Percentiles rank a stretch among this genome's conserved stretches.
Evolutionary conservation across 306 rosid genomes (phyloP).

Genomic region (Purshia tridentata): DNA sequence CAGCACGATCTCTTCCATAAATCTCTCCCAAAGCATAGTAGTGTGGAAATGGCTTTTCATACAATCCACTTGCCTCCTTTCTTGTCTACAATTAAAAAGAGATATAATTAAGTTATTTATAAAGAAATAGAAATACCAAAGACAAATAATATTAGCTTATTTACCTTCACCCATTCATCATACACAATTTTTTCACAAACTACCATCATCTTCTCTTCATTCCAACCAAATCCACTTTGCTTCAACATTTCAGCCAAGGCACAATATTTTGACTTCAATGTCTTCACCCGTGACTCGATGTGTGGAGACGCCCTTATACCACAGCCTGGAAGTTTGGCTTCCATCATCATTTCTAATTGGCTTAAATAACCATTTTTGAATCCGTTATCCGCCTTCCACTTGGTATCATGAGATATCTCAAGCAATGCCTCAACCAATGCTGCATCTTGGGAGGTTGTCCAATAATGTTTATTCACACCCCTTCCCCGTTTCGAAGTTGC

Average conservation of each 20-base stretch:
- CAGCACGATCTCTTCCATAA: not conserved
- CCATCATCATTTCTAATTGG: slow-evolving; percentile 7
- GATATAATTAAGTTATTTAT: not conserved
- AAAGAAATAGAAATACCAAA: too few relatives aligned
- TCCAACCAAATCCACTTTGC: slow-evolving; percentile 8
- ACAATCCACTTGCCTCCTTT: not conserved
- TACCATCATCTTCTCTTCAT: slow-evolving; percentile 7
- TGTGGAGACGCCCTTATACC: not conserved
- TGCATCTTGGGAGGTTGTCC: not conserved
- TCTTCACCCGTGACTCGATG: slow-evolving; percentile 1
- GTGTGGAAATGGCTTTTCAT: not conserved
- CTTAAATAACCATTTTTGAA: slow-evolving; percentile 8
- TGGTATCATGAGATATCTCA: not conserved
- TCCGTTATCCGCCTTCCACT: not conserved
- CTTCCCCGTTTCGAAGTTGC: not conserved
- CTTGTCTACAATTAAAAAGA: not conserved
- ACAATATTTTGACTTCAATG: slow-evolving; percentile 1
- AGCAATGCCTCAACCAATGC: not conserved
- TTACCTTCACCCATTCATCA: slow-evolving; percentile 1
- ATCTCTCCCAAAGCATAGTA: not conserved
- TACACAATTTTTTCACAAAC: not conserved
- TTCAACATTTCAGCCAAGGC: not conserved
- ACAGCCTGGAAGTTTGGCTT: slow-evolving; percentile 4
- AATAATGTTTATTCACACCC: not conserved
- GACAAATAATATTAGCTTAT: too few relatives aligned